A percentile compares a stretch with the other conserved stretches of the same genome.
These are phyloP conservation scores for Lojkania enalia DNA, from an alignment of 2,329 filamentous ascomycete species.

Conservation along the genomic window DNA sequence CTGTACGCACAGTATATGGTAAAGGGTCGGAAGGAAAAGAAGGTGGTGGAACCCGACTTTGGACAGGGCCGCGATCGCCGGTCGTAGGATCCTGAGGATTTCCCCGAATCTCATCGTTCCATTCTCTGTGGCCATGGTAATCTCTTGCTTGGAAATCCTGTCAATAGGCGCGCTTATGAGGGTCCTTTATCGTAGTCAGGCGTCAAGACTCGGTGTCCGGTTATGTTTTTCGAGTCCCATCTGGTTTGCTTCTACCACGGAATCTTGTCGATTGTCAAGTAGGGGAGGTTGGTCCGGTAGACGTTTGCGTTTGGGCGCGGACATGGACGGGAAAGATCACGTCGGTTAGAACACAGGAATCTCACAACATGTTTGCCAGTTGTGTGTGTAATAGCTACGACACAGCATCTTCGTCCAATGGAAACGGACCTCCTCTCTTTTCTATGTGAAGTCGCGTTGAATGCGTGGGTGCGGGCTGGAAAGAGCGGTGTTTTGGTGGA, in stretches of 20 bases:
- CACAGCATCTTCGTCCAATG: too few species aligned
- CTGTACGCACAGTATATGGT: conserved; percentile 88
- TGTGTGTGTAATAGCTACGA: neutral
- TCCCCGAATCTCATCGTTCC: conserved; percentile 18
- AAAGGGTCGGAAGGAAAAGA: conserved; percentile 81
- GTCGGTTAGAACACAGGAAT: conserved; percentile 33
- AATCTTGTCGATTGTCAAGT: conserved; percentile 25
- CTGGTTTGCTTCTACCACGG: conserved; percentile 29
- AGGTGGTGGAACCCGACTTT: conserved; percentile 43
- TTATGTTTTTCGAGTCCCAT: conserved; percentile 24
- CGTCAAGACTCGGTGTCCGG: conserved; percentile 41
- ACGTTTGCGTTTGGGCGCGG: conserved; percentile 20
- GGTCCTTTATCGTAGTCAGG: conserved; percentile 34
- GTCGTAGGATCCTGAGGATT: conserved; percentile 18
- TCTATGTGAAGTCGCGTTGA: too few species aligned
- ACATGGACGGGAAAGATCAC: conserved; percentile 17
- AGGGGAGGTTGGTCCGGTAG: conserved; percentile 4
- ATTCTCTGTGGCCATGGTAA: conserved; percentile 12
- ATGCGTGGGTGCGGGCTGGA: neutral
- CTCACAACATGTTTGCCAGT: conserved; percentile 34
- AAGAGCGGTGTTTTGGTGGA: neutral
- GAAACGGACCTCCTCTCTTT: neutral
- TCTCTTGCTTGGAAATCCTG: conserved; percentile 28
- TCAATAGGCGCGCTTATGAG: conserved; percentile 35
- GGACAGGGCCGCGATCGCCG: conserved; percentile 38